Evolutionary conservation across 257 asterid genomes (phyloP).

Genomic region (Solanum virginianum): DNA sequence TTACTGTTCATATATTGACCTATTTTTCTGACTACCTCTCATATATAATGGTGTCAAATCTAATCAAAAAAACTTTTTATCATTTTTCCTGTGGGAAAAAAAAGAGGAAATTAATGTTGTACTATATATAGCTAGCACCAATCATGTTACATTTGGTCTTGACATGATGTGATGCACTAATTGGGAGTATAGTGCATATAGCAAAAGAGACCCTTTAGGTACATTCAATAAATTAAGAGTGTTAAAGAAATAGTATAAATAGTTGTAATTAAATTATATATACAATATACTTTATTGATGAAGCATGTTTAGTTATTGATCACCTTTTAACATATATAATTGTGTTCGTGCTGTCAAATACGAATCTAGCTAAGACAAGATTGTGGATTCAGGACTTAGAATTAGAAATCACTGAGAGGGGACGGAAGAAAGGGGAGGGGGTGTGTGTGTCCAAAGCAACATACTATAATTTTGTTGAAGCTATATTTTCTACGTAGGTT

Average conservation of each 20-base stretch:
- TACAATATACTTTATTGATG: background rate
- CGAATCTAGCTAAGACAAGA: background rate
- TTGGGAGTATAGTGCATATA: background rate
- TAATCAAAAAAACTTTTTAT: background rate
- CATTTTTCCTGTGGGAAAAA: background rate
- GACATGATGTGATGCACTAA: background rate
- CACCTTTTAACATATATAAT: background rate
- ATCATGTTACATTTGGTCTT: background rate
- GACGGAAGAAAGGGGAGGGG: too few relatives aligned
- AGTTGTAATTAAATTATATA: background rate
- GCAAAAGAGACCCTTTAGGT: background rate
- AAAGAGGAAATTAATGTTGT: background rate
- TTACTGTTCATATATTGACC: background rate
- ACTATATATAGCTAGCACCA: background rate
- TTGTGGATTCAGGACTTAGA: background rate
- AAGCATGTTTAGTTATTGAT: background rate
- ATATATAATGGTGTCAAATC: background rate
- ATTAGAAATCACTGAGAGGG: background rate
- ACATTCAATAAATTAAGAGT: background rate
- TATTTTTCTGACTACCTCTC: background rate
- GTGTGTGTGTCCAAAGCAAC: too few relatives aligned
- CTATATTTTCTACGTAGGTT: background rate
- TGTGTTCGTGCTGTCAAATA: background rate
- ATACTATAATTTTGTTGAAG: background rate
- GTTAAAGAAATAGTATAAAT: too few relatives aligned